Base-by-base conservation (phyloP, 805 yeast genomes). In the Zygoascus flipseniorum region DNA sequence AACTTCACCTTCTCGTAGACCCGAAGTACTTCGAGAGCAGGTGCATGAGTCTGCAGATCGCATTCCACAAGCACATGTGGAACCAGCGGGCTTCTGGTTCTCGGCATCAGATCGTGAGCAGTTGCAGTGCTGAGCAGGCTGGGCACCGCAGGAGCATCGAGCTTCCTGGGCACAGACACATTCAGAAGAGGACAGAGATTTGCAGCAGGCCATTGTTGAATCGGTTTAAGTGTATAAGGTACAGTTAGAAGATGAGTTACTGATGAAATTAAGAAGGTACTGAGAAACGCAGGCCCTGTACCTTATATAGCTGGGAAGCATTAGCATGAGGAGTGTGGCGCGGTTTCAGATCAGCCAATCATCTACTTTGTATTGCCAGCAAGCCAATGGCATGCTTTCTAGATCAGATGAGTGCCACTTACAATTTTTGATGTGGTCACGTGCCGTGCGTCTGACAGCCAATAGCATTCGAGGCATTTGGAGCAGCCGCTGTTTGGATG, bases 111-210 rank as follows among this genome's bases (percentile, higher is more conserved):
- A 77, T 63, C 73, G 74, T 52, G 71, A 69, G 70, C 85, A 80
- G 68, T 67, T 72, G 66, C 85, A 80, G 56, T 77, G 68, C 62
- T 76, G 74, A 53, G 85, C 85, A 39, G 85, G 81, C 58, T 74
- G 74, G 53, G 76, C 73, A 18, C 82, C 83, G 67, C 85, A 80
- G 23, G 85, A 80, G 70, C 85, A 80, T 58, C 79, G 78, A 58
- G 85, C 82, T 58, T 77, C 78, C 56, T 76, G 65, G 60, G 85
- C 83, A 64, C 85, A 80, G 62, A 77, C 75, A 67, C 85, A 80
- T 57, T 69, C 68, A 58, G 73, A 60, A 62, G 76, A 70, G 9
- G 41, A 47, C 5, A 42, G 45, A 18, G 45, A 18, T 42, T 42
- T 42, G 45, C 20, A 42, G 26, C 45, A 42, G 45, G 45, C 39